A percentile compares a stretch with the other conserved stretches of the same genome.
phyloP scores from a whole-genome alignment of 2,329 filamentous ascomycete genomes.

The Didymella pomorum region DNA sequence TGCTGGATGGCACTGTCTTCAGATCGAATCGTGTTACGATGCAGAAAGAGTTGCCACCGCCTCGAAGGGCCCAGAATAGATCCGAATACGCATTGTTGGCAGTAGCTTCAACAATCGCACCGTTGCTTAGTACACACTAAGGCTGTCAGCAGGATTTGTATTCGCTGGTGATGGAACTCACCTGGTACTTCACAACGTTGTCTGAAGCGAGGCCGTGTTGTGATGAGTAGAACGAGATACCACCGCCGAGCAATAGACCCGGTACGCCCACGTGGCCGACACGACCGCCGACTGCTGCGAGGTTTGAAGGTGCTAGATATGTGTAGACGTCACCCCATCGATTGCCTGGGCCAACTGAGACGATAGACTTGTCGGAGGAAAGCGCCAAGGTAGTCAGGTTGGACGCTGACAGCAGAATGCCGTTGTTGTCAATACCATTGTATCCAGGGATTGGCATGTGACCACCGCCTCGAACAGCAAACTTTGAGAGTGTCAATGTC shows the following conservation, averaged over 20 bases:
- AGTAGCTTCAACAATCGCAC: constrained; percentile 32
- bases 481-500: constrained; percentile 21
- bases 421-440: constrained; percentile 27
- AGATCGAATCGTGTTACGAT: constrained; percentile 32
- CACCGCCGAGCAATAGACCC: constrained; percentile 40
- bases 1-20: constrained; percentile 18
- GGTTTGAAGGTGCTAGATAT: constrained; percentile 29
- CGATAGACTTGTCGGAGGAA: constrained; percentile 31
- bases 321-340: constrained; percentile 43
- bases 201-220: constrained; percentile 29
- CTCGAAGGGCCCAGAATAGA: constrained; percentile 45
- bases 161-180: neutral
- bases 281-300: constrained; percentile 41
- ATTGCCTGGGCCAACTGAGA: constrained; percentile 41
- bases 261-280: constrained; percentile 43
- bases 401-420: constrained; percentile 27
- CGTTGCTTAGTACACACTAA: constrained; percentile 37
- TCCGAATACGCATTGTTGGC: constrained; percentile 36
- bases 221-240: constrained; percentile 33
- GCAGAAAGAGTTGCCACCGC: constrained; percentile 39
- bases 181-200: constrained; percentile 38
- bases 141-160: constrained; percentile 2
- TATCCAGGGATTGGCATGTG: constrained; percentile 35
- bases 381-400: constrained; percentile 34
- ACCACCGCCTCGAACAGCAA: constrained; percentile 35